phyloP scores from a whole-genome alignment of 345 rosid genomes.

The Turritis glabra region DNA sequence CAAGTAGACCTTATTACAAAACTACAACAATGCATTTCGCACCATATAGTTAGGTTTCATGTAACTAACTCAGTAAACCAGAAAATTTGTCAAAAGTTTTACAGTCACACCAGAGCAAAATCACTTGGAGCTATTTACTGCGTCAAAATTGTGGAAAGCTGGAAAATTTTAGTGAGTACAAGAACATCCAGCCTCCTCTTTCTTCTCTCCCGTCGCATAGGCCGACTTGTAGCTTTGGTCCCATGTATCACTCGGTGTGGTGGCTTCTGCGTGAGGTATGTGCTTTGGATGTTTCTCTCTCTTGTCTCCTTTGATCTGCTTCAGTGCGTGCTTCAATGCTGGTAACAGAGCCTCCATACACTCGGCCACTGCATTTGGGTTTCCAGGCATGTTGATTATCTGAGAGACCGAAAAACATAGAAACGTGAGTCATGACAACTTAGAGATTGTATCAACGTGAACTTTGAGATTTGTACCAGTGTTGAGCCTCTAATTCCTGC shows the following conservation, averaged over 20 bases:
- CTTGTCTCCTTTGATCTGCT: constrained; percentile 92
- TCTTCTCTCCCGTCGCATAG: constrained; percentile 25
- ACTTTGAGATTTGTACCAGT: constrained; percentile 54
- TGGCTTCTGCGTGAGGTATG: constrained; percentile 70
- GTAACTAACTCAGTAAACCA: background rate
- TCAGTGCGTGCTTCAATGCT: constrained; percentile 80
- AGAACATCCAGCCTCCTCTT: constrained; percentile 49
- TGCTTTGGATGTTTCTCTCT: constrained; percentile 91
- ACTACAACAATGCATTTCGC: background rate
- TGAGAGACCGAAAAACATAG: constrained; percentile 26
- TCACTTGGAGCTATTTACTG: background rate
- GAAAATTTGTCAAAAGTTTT: constrained; percentile 9
- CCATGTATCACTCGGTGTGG: constrained; percentile 61
- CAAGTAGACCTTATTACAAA: constrained; percentile 9
- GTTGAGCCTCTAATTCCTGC: constrained; percentile 97
- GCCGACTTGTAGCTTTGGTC: constrained; percentile 67
- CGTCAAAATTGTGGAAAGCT: background rate
- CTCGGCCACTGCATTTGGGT: constrained; percentile 92
- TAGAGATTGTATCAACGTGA: background rate
- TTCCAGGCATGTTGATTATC: constrained; percentile 98
- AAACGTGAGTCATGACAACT: constrained; percentile 11
- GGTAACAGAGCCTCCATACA: constrained; percentile 94
- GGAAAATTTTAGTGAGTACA: constrained; percentile 54
- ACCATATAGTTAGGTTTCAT: background rate
- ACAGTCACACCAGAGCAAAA: background rate